Evolutionary conservation across 164 flowering plant species (phyloP).

Genomic region (Warburgia ugandensis): DNA sequence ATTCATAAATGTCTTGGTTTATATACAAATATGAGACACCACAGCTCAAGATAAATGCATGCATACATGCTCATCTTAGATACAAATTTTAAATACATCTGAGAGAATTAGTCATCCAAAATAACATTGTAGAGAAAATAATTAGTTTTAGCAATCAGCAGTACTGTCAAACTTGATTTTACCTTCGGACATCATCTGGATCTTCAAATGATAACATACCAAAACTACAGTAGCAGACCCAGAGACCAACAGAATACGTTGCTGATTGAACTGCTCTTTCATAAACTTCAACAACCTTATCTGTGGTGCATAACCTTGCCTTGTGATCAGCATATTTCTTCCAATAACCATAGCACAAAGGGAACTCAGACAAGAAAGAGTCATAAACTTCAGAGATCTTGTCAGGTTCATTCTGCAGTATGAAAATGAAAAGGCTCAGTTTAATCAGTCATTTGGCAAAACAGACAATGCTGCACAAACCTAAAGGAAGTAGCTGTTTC

Average conservation of each 20-base stretch:
- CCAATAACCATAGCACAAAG: conserved; percentile 93
- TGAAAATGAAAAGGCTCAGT: conserved; percentile 5
- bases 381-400: conserved; percentile 57
- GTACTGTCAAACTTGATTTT: too few species aligned
- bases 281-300: conserved; percentile 59
- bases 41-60: too few species aligned
- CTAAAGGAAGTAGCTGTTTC: too few species aligned
- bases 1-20: too few species aligned
- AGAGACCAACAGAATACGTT: conserved; percentile 61
- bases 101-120: too few species aligned
- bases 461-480: background rate
- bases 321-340: conserved; percentile 76
- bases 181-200: conserved; percentile 78
- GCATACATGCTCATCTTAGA: too few species aligned
- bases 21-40: too few species aligned
- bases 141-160: too few species aligned
- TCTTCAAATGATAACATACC: conserved; percentile 46
- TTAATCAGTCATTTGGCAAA: conserved; percentile 6
- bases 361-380: conserved; percentile 67
- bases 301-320: conserved; percentile 40
- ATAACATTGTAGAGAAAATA: background rate
- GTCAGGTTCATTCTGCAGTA: conserved; percentile 58
- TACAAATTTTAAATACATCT: too few species aligned
- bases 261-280: conserved; percentile 65
- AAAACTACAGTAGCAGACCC: conserved; percentile 78